Evolutionary conservation across 805 yeast genomes (phyloP).

Genomic region (Saccharomycopsis fermentans): DNA sequence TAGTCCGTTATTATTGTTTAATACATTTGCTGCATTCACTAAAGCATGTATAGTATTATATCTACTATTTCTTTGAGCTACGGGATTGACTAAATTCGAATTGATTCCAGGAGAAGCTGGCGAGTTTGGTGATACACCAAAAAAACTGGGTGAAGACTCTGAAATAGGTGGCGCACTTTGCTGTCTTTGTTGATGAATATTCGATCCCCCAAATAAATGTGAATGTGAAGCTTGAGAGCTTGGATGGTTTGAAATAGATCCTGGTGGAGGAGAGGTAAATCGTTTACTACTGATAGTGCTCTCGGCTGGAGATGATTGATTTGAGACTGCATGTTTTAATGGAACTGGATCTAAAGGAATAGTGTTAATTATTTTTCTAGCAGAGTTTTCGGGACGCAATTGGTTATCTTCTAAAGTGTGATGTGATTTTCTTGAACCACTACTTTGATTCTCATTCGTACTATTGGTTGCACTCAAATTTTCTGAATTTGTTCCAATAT

Average conservation of each 20-base stretch:
- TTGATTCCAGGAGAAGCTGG: background rate
- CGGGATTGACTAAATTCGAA: background rate
- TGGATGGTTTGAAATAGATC: background rate
- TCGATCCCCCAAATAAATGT: background rate
- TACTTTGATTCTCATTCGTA: slow-evolving; percentile 26
- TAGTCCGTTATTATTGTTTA: background rate
- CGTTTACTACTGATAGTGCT: background rate
- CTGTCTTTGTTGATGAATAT: background rate
- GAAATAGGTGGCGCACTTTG: background rate
- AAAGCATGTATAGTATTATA: background rate
- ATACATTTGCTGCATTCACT: background rate
- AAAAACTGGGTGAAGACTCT: background rate
- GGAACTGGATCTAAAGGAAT: slow-evolving; percentile 82
- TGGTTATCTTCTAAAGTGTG: slow-evolving; percentile 40
- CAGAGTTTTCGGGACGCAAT: slow-evolving; percentile 58
- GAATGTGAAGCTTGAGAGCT: background rate
- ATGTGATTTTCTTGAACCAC: slow-evolving; percentile 26
- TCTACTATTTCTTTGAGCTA: background rate
- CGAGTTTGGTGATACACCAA: background rate
- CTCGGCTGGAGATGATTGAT: slow-evolving; percentile 1
- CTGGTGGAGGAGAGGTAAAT: background rate
- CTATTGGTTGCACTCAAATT: slow-evolving; percentile 19
- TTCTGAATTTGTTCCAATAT: slow-evolving; percentile 19
- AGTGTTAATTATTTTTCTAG: slow-evolving; percentile 64
- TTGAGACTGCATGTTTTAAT: slow-evolving; percentile 26